Conservation (phyloP, 2,329 filamentous ascomycete species). For the Elsinoe perseae region DNA sequence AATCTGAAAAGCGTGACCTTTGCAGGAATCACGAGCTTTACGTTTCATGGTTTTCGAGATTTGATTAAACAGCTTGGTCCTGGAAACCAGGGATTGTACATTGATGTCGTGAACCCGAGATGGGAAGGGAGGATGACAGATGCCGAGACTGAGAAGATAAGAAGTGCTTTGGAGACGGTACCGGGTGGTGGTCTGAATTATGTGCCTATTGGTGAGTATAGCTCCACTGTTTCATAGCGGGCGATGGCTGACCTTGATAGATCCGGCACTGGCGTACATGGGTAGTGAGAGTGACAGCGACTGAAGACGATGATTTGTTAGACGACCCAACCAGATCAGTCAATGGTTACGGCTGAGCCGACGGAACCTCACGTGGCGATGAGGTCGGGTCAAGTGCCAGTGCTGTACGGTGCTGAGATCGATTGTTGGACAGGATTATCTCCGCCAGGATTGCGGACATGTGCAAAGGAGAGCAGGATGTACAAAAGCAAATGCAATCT, state of each 20-base stretch:
- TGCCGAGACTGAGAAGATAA: constrained; percentile 32
- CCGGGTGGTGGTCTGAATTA: constrained; percentile 40
- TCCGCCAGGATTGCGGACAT: no score
- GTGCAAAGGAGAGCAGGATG: background rate
- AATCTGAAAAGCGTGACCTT: constrained; percentile 48
- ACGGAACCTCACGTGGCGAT: no score
- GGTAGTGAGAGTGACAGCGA: constrained; percentile 6
- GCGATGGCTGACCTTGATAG: constrained; percentile 3
- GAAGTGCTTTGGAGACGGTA: constrained; percentile 33
- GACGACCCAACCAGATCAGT: no score
- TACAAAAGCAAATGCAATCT: background rate
- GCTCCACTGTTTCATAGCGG: background rate
- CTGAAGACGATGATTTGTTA: background rate
- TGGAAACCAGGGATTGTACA: constrained; percentile 33
- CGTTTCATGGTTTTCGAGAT: constrained; percentile 41
- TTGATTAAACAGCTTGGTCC: constrained; percentile 36
- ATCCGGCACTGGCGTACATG: constrained; percentile 6
- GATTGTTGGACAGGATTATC: no score
- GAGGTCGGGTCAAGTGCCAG: no score
- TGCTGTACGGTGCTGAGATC: no score
- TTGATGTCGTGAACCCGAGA: constrained; percentile 8
- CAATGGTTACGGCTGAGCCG: no score
- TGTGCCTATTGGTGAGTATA: constrained; percentile 23
- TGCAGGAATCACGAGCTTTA: constrained; percentile 50
- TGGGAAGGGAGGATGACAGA: constrained; percentile 1